phyloP scores from a whole-genome alignment of 148 eudicot species.

The Vaccinium macrocarpon region DNA sequence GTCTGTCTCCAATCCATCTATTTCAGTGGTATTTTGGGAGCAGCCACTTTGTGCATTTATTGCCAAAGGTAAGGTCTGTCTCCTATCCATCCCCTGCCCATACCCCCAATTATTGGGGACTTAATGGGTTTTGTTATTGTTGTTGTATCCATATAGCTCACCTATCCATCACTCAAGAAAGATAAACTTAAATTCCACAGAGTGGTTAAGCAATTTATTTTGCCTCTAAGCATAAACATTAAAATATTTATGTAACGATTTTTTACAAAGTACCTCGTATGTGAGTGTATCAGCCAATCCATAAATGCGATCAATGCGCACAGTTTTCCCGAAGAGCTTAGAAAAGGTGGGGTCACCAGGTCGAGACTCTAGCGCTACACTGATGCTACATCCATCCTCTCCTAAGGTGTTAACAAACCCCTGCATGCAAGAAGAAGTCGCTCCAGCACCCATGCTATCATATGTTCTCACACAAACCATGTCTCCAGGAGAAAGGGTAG shows the following conservation, averaged over 20 bases:
- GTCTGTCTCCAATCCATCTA: no score
- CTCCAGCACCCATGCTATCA: slow-evolving; percentile 76
- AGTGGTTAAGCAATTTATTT: not conserved
- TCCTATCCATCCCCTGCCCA: no score
- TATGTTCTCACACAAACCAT: slow-evolving; percentile 90
- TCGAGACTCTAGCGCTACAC: slow-evolving; percentile 71
- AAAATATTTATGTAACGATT: not conserved
- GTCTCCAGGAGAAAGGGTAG: slow-evolving; percentile 83
- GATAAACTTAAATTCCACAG: not conserved
- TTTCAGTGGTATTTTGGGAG: no score
- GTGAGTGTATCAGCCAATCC: slow-evolving; percentile 88
- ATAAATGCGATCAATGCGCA: slow-evolving; percentile 82
- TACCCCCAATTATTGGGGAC: no score
- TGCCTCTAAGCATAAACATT: not conserved
- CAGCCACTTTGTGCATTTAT: no score
- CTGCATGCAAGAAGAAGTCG: slow-evolving; percentile 77
- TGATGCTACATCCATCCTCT: slow-evolving; percentile 86
- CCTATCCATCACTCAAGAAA: not conserved
- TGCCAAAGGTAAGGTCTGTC: no score
- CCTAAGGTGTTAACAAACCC: slow-evolving; percentile 79
- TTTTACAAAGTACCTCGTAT: slow-evolving; percentile 59
- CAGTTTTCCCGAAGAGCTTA: slow-evolving; percentile 79
- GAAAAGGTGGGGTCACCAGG: slow-evolving; percentile 87
- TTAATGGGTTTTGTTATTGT: no score
- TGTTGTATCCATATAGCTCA: not conserved